These are phyloP conservation scores for Gilbertella persicaria DNA, from an alignment of 371 early-diverging fungal species.

Conservation along the genomic window DNA sequence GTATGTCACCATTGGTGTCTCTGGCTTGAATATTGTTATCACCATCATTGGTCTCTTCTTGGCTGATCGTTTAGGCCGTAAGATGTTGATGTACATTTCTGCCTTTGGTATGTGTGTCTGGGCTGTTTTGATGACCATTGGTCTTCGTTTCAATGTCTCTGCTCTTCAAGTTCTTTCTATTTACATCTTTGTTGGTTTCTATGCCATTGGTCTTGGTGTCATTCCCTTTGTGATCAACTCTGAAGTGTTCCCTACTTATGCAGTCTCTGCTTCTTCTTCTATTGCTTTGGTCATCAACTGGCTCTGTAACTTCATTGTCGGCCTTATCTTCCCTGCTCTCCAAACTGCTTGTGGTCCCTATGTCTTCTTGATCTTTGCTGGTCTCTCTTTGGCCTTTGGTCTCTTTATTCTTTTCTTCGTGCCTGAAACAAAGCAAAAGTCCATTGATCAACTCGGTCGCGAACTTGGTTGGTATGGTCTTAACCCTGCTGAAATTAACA, in stretches of 20 bases:
- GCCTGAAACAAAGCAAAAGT: slow-evolving; percentile 79
- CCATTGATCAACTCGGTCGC: slow-evolving; percentile 65
- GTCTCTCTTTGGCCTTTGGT: slow-evolving; percentile 51
- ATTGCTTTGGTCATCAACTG: slow-evolving; percentile 66
- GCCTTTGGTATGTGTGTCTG: slow-evolving; percentile 48
- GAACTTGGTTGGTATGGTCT: slow-evolving; percentile 39
- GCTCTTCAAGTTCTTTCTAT: slow-evolving; percentile 67
- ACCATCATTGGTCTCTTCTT: slow-evolving; percentile 50
- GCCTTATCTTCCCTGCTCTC: slow-evolving; percentile 63
- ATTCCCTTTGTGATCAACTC: slow-evolving; percentile 75
- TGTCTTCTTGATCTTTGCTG: slow-evolving; percentile 75
- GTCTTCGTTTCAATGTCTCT: slow-evolving; percentile 45
- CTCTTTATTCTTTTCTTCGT: slow-evolving; percentile 65
- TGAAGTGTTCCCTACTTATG: slow-evolving; percentile 70
- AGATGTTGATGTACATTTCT: slow-evolving; percentile 55
- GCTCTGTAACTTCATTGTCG: slow-evolving; percentile 67
- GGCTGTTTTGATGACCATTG: slow-evolving; percentile 34
- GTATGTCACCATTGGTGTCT: slow-evolving; percentile 29
- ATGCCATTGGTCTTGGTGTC: slow-evolving; percentile 83
- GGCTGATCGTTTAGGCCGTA: slow-evolving; percentile 65
- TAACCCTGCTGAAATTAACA: slow-evolving; percentile 10
- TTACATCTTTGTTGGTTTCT: slow-evolving; percentile 77
- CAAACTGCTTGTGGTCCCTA: slow-evolving; percentile 57
- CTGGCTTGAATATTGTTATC: slow-evolving; percentile 46
- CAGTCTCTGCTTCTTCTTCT: slow-evolving; percentile 62